phyloP scores from a whole-genome alignment of 2,329 filamentous ascomycete species.

The Penicillium rolfsii region DNA sequence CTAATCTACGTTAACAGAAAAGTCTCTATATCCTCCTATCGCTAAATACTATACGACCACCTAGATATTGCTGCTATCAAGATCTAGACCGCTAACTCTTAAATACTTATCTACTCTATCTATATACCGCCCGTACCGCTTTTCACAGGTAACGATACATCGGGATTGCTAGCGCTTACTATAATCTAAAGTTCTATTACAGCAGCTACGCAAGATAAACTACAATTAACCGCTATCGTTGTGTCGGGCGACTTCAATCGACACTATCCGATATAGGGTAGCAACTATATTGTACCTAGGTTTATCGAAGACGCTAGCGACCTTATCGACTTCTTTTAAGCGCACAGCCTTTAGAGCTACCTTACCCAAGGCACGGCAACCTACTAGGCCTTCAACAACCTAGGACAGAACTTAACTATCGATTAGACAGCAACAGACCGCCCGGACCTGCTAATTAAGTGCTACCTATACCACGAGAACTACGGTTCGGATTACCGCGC shows the following conservation, averaged over 20 bases:
- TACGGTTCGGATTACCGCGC: conserved; percentile 29
- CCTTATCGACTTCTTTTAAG: conserved; percentile 15
- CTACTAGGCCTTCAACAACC: conserved; percentile 13
- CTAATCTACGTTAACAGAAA: conserved; percentile 31
- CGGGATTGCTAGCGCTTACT: conserved; percentile 4
- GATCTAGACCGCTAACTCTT: conserved; percentile 22
- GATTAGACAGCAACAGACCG: conserved; percentile 23
- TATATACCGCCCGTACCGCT: conserved; percentile 16
- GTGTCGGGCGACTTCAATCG: conserved; percentile 5
- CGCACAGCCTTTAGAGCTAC: conserved; percentile 9
- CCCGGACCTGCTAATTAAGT: conserved; percentile 24
- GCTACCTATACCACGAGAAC: conserved; percentile 30
- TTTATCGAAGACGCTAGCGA: conserved; percentile 16
- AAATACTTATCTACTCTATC: conserved; percentile 25
- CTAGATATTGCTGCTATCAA: conserved; percentile 29
- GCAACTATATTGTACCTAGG: conserved; percentile 2
- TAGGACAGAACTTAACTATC: conserved; percentile 13
- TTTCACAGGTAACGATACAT: background rate
- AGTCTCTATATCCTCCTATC: conserved; percentile 29
- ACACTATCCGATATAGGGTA: conserved; percentile 1
- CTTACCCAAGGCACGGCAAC: conserved; percentile 16
- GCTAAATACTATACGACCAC: conserved; percentile 29
- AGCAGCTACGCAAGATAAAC: background rate
- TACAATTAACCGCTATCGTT: background rate
- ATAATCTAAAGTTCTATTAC: conserved; percentile 9